phyloP scores from a whole-genome alignment of 768 basidiomycete genomes.

The Boletus subcaerulescens region DNA sequence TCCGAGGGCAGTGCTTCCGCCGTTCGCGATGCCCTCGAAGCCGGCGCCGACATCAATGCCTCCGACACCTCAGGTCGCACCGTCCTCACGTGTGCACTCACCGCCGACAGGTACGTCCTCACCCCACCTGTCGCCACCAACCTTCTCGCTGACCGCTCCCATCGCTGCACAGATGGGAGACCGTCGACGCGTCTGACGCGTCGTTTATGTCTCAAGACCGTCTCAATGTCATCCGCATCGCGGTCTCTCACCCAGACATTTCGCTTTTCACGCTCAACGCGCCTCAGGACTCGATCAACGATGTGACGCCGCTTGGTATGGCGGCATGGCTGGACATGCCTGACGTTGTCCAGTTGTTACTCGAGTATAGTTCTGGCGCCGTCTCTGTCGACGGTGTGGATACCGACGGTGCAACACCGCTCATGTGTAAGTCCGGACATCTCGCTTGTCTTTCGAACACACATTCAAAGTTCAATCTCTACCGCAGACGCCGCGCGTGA shows the following conservation, averaged over 20 bases:
- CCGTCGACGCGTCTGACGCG: slow-evolving; percentile 68
- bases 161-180: slow-evolving; percentile 52
- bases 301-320: slow-evolving; percentile 75
- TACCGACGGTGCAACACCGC: slow-evolving; percentile 68
- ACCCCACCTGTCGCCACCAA: background rate
- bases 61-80: slow-evolving; percentile 60
- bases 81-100: slow-evolving; percentile 64
- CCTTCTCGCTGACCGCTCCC: slow-evolving; percentile 1
- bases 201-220: slow-evolving; percentile 59
- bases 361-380: slow-evolving; percentile 57
- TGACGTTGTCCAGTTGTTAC: slow-evolving; percentile 56
- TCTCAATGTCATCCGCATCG: slow-evolving; percentile 52
- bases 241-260: slow-evolving; percentile 54
- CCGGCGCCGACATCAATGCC: slow-evolving; percentile 68
- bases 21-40: slow-evolving; percentile 49
- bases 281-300: slow-evolving; percentile 65
- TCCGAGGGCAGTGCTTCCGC: slow-evolving; percentile 53
- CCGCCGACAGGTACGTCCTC: slow-evolving; percentile 62
- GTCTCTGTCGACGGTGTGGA: slow-evolving; percentile 76
- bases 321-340: slow-evolving; percentile 75
- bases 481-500: slow-evolving; percentile 72
- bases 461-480: background rate
- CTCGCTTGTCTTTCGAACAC: background rate
- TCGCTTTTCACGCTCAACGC: slow-evolving; percentile 72
- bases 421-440: slow-evolving; percentile 67